Base-by-base conservation (phyloP, 306 rosid species). In the Cucurbita ficifolia region DNA sequence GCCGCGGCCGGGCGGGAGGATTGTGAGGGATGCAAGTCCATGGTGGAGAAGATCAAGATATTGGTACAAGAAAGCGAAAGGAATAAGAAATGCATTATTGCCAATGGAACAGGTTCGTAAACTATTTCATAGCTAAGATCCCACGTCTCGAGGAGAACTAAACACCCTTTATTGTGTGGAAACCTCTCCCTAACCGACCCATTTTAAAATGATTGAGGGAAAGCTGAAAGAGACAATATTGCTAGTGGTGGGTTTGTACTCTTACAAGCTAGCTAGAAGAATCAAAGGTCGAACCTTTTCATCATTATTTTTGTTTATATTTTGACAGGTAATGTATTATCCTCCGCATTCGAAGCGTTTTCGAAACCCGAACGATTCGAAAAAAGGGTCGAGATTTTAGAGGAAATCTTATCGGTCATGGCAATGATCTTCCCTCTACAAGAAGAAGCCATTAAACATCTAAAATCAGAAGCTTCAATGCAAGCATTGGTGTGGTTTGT, bases 11-110 rank as follows among this genome's bases (percentile, higher is more conserved):
- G 45, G 39, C 58, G 59, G 8, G 55, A 36, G 2, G 85, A 83
- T 50, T 22, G 5, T 0, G 29, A 10, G 1, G 62, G 50, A 18
- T 81, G 85, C 67, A 39, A 5, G 13, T 80, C 76, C 3, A 39
- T 75, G 54, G 80, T 83, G 57, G 38, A 10, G 24, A 86, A 77
- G 55, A 38, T 86, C 67, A 81, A 79, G 76, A 17, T 58, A 0
- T 43, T 45, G 81, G 71, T 24, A 6, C 79, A 63, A 60, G 89
- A 83, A 24, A 83, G 87, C 72, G 87, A 81, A 42, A 72, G 89
- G 5, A 83, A 86, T 77, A 83, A 77, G 42, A 77, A 81, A 60
- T 74, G 84, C 55, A 75, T 86, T 52, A 52, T 68, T 8, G 63
- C 18, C 1, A 72, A 54, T 48, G 83, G 82, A 49, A 70, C 87